phyloP scores from a whole-genome alignment of 768 basidiomycete genomes.

The Collybiopsis luxurians region DNA sequence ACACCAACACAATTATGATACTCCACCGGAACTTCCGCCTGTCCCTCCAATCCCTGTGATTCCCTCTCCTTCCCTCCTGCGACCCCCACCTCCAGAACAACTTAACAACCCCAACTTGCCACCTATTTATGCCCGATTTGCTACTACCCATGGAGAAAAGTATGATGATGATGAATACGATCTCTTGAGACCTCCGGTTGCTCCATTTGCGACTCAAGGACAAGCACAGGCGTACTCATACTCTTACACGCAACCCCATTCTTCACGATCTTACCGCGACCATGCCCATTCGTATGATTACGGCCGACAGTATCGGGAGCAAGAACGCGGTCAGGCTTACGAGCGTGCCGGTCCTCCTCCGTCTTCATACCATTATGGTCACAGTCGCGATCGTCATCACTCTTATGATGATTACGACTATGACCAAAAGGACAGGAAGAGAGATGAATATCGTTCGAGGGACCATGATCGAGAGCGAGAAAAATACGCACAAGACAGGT shows the following conservation, averaged over 20 bases:
- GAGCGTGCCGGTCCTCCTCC: neutral
- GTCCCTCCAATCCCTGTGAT: no score
- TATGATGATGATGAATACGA: neutral
- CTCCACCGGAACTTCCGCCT: no score
- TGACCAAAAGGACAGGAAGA: no score
- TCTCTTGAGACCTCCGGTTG: neutral
- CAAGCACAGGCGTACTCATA: no score
- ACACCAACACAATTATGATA: no score
- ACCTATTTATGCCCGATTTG: conserved; percentile 1
- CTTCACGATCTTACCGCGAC: no score
- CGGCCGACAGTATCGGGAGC: neutral
- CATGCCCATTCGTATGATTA: no score
- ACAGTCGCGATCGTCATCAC: neutral
- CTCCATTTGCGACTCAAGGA: neutral
- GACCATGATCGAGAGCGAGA: neutral
- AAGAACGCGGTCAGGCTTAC: neutral
- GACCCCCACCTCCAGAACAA: neutral
- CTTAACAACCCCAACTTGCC: neutral
- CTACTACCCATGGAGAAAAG: neutral
- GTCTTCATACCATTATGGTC: neutral
- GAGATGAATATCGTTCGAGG: neutral
- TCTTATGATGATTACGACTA: no score
- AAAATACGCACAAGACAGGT: neutral
- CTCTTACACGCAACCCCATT: no score
- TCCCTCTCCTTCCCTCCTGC: no score